Evolutionary conservation across 179 eudicot genomes (phyloP), one percentile per base, ranked within the genome.

Genomic region (Vitellaria paradoxa): DNA sequence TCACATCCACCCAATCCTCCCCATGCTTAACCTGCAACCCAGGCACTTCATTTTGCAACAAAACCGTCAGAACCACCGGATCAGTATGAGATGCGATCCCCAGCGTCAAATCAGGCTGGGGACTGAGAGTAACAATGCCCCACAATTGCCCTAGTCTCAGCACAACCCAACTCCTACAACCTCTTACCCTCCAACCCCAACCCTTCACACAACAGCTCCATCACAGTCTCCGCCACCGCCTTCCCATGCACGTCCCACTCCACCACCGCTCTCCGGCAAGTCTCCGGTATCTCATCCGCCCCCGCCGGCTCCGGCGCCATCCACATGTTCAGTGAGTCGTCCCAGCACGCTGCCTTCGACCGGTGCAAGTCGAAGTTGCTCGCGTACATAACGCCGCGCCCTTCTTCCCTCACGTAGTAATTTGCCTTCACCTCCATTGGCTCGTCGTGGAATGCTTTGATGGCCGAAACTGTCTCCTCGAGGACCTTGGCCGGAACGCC

Each of bases 1-100:
- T 73, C 11, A 77, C 81, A 47, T 77, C 78, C 24, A 81, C 80
- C 84, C 84, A 81, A n/a, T 81, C 74, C 14, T 68, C 70, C 6
- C 80, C 78, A 21, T 81, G 84, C 74, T 77, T 81, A 18, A 81
- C 81, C 71, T 81, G 84, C 65, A 81, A 46, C 15, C 84, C 84
- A 3, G n/a, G 68, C 12, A 81, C 59, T 50, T 77, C 74, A 67
- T 81, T 81, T 53, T 77, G 74, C 74, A 81, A 57, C 55, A 81
- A 42, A 4, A 81, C 74, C 1, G 84, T 72, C 21, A 81, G 26
- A 5, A 77, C 15, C 21, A 60, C 65, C 30, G 81, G 69, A 72
- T 81, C 84, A 2, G 84, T 81, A 40, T 81, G 84, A 0, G 77
- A 45, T 37, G 64, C 59, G 1, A 81, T 65, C 74, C 84, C 84